A percentile compares a stretch with the other conserved stretches of the same genome.
Evolutionary conservation across 1,284 basidiomycete species (phyloP).

Genomic region (Tylopilus sp.): DNA sequence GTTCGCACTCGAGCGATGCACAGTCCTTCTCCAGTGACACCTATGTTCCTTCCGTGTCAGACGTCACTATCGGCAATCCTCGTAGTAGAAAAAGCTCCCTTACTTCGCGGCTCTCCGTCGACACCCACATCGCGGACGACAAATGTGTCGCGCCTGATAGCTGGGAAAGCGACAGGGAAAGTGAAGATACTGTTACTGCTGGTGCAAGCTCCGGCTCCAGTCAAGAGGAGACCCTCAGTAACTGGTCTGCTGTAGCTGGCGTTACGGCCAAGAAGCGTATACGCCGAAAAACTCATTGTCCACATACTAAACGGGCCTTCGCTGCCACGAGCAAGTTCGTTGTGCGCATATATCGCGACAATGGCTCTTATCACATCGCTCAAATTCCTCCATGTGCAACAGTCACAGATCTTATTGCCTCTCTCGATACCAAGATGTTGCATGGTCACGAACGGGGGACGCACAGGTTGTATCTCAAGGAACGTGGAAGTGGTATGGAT

Average conservation of each 20-base stretch:
- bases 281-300: constrained; percentile 27
- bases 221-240: constrained; percentile 31
- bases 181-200: constrained; percentile 17
- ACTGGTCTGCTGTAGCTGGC: constrained; percentile 19
- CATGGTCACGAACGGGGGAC: constrained; percentile 49
- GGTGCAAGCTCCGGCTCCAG: constrained; percentile 30
- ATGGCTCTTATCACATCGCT: constrained; percentile 74
- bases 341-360: constrained; percentile 73
- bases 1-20: constrained; percentile 42
- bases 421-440: constrained; percentile 59
- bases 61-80: constrained; percentile 27
- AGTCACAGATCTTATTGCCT: constrained; percentile 66
- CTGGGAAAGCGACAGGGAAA: constrained; percentile 36
- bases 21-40: constrained; percentile 36
- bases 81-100: constrained; percentile 37
- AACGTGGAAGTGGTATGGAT: constrained; percentile 75
- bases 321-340: constrained; percentile 21
- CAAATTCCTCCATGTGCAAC: constrained; percentile 66
- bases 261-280: constrained; percentile 17
- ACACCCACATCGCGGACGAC: constrained; percentile 20
- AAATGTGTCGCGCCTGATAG: constrained; percentile 37
- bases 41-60: constrained; percentile 32
- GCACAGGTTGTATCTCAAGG: constrained; percentile 80
- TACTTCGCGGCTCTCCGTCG: constrained; percentile 27
- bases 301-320: constrained; percentile 18